Percentiles rank a stretch among this genome's conserved stretches.
Conservation (phyloP, 164 flowering plant genomes). For the Stephania japonica region DNA sequence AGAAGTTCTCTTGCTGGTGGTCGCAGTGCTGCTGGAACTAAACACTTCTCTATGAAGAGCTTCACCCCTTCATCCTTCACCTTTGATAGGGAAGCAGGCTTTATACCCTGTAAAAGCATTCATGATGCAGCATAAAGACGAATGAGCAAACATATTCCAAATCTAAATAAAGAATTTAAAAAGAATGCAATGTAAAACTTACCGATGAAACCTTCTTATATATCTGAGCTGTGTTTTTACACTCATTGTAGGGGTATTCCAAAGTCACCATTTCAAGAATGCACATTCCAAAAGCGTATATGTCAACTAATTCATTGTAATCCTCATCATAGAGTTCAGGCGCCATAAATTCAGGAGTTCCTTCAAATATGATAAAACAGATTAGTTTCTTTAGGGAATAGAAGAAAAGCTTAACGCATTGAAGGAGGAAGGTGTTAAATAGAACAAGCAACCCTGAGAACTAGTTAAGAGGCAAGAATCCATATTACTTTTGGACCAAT, state of each 20-base stretch:
- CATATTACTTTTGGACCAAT: background rate
- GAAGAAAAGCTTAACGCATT: background rate
- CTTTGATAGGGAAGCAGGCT: constrained; percentile 54
- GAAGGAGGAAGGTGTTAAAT: background rate
- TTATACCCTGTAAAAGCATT: constrained; percentile 44
- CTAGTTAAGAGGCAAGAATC: background rate
- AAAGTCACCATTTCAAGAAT: constrained; percentile 65
- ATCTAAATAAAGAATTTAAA: background rate
- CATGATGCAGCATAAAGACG: constrained; percentile 1
- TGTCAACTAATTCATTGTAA: constrained; percentile 61
- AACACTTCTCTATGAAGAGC: constrained; percentile 55
- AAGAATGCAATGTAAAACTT: constrained; percentile 17
- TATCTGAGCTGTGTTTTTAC: constrained; percentile 58
- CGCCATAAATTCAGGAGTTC: constrained; percentile 75
- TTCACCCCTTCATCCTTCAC: constrained; percentile 41
- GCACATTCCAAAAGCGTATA: constrained; percentile 78
- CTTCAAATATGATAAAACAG: constrained; percentile 19
- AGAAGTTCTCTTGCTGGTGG: constrained; percentile 54
- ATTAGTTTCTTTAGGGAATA: background rate
- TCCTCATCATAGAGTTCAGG: constrained; percentile 67
- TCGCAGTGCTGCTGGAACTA: constrained; percentile 47
- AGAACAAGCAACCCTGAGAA: background rate
- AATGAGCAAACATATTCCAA: background rate
- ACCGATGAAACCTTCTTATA: constrained; percentile 58
- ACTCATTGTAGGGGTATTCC: constrained; percentile 67